Base-by-base conservation (phyloP, 106 monocot species). In the Allium fistulosum region DNA sequence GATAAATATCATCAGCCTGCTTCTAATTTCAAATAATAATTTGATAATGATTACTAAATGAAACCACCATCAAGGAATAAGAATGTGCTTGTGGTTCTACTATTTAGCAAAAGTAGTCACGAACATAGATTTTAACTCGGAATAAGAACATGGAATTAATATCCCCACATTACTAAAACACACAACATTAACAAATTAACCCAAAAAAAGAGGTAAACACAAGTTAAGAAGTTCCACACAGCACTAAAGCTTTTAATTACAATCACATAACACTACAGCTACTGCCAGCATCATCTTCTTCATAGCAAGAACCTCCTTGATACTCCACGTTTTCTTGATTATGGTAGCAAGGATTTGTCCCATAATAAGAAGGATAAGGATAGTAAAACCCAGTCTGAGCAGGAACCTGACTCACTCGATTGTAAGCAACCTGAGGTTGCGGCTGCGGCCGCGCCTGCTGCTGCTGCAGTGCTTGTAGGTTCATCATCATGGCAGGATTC, bases 181-280 rank as follows among this genome's bases (percentile, higher is more conserved):
- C 8, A 11, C 14, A 18, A 64, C 17, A 74, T 17, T 15, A 45
- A n/a, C 46, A 10, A 70, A 47, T 17, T 17, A 49, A 18, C n/a
- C 13, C 37, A 37, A 37, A 59, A 58, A 57, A 59, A 8, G 56
- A 11, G 61, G 13, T 15, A 17, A 49, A 49, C 2, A 50, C 15
- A 50, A 65, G 9, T 50, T 9, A n/a, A 17, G 22, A 49, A 65
- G 50, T 13, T 9, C 48, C 8, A 16, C 48, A 37, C 37, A 37
- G 37, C 37, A 37, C 3, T 49, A 50, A 61, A 27, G 17, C 50
- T 51, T 17, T 51, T 69, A 10, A 2, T 48, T 17, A 12, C 60
- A 37, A 37, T 72, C 74, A 88, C 88, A 88, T 88, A 16, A 88
- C 71, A 57, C 64, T 71, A 75, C 88, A 88, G 46, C 79, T 79